Percentiles rank a stretch among this genome's conserved stretches.
Conservation (phyloP, 169 alveolate species). For the Cryptosporidium muris region DNA sequence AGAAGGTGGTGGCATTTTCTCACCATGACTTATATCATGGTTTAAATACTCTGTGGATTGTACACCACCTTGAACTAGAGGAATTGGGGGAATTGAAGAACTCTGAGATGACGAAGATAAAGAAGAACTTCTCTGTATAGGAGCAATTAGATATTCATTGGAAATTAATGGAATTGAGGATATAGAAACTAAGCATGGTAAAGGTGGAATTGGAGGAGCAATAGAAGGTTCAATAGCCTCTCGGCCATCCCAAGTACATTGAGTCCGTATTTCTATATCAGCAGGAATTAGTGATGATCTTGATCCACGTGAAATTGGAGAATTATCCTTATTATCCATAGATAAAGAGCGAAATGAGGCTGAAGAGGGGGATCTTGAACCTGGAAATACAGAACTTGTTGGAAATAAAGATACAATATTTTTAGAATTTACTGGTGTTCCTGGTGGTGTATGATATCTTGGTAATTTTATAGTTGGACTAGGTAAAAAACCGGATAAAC, state of each 20-base stretch:
- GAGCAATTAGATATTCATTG: no score
- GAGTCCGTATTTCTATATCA: conserved; percentile 74
- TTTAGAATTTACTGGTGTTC: conserved; percentile 26
- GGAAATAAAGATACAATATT: not conserved
- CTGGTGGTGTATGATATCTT: conserved; percentile 58
- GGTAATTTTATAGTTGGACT: conserved; percentile 10
- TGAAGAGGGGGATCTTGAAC: conserved; percentile 10
- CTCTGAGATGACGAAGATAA: conserved; percentile 26
- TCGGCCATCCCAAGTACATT: conserved; percentile 80
- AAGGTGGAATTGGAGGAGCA: conserved; percentile 79
- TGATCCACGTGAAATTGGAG: conserved; percentile 17
- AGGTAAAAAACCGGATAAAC: conserved; percentile 30
- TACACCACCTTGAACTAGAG: not conserved
- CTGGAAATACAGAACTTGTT: not conserved
- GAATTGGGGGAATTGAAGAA: conserved; percentile 36
- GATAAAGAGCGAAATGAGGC: no score
- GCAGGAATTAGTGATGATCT: not conserved
- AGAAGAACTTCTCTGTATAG: conserved; percentile 6
- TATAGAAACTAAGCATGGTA: conserved; percentile 41
- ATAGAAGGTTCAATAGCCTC: conserved; percentile 78
- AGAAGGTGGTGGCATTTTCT: conserved; percentile 23
- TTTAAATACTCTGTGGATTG: no score
- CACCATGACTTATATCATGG: no score
- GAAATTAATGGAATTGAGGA: conserved; percentile 29
- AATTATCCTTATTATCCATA: not conserved